phyloP scores from a whole-genome alignment of 345 rosid genomes.

The Carallia pectinifolia region DNA sequence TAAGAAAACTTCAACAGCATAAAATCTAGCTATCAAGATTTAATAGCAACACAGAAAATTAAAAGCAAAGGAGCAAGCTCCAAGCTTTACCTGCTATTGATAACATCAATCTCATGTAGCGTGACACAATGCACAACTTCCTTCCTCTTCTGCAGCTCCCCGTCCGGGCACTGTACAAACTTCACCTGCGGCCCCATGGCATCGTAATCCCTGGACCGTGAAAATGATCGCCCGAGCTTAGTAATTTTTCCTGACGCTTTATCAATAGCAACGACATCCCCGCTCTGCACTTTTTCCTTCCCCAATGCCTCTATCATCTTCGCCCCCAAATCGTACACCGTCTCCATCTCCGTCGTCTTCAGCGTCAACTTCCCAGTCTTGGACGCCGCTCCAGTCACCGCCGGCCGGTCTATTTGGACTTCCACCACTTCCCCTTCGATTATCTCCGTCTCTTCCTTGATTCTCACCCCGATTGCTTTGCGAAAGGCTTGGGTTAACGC shows the following conservation, averaged over 20 bases:
- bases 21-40: background rate
- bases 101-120: conserved; percentile 96
- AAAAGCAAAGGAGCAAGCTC: background rate
- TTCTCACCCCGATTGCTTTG: conserved; percentile 85
- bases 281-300: conserved; percentile 93
- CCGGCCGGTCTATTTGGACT: conserved; percentile 81
- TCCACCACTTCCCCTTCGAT: conserved; percentile 96
- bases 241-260: conserved; percentile 87
- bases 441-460: conserved; percentile 86
- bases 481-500: conserved; percentile 86
- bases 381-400: conserved; percentile 71
- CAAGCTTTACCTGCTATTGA: conserved; percentile 75
- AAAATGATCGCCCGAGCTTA: conserved; percentile 86
- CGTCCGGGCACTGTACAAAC: conserved; percentile 97
- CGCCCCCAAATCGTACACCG: conserved; percentile 78
- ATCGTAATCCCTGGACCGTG: conserved; percentile 92
- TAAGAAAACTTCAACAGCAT: too few relatives aligned
- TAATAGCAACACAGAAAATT: background rate
- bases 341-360: conserved; percentile 98
- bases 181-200: conserved; percentile 94
- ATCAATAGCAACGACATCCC: conserved; percentile 88
- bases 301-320: conserved; percentile 92
- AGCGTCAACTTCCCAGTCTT: conserved; percentile 88
- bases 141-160: conserved; percentile 94
- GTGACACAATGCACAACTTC: conserved; percentile 95